Percentiles rank a stretch among this genome's conserved stretches.
phyloP scores from a whole-genome alignment of 768 basidiomycete species.

The Agaricus blazei region DNA sequence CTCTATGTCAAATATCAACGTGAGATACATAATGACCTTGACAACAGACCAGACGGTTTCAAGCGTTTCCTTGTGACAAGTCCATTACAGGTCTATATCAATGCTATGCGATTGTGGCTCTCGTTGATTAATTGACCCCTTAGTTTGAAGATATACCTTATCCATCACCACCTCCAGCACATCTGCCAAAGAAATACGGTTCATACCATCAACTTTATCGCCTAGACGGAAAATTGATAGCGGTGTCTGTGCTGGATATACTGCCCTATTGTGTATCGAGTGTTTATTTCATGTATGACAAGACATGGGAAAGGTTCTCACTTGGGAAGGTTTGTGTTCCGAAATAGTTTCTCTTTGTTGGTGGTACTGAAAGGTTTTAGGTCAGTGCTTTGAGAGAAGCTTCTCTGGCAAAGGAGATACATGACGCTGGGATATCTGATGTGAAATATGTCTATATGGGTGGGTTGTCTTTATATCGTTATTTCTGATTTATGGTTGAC shows the following conservation, averaged over 20 bases:
- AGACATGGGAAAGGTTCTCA: constrained; percentile 60
- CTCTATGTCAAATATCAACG: constrained; percentile 77
- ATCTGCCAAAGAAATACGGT: constrained; percentile 80
- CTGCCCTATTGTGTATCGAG: constrained; percentile 80
- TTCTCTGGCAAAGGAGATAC: constrained; percentile 70
- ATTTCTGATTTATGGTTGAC: neutral
- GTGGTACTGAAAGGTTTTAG: constrained; percentile 27
- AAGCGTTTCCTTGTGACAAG: constrained; percentile 73
- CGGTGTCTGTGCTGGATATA: constrained; percentile 86
- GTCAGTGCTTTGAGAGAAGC: constrained; percentile 83
- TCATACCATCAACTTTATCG: constrained; percentile 89
- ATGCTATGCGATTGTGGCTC: neutral
- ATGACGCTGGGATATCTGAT: constrained; percentile 55
- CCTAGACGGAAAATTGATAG: constrained; percentile 77
- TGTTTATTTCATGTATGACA: constrained; percentile 87
- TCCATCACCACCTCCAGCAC: constrained; percentile 34
- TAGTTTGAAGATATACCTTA: constrained; percentile 65
- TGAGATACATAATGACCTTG: constrained; percentile 68
- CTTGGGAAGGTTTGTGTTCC: constrained; percentile 62
- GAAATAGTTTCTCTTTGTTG: neutral
- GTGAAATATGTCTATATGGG: constrained; percentile 87
- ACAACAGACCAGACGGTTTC: constrained; percentile 50
- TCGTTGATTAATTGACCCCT: neutral
- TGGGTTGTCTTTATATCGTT: constrained; percentile 23
- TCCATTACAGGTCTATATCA: constrained; percentile 57